phyloP scores from a whole-genome alignment of 148 eudicot genomes.

The Vaccinium vitisidaea region DNA sequence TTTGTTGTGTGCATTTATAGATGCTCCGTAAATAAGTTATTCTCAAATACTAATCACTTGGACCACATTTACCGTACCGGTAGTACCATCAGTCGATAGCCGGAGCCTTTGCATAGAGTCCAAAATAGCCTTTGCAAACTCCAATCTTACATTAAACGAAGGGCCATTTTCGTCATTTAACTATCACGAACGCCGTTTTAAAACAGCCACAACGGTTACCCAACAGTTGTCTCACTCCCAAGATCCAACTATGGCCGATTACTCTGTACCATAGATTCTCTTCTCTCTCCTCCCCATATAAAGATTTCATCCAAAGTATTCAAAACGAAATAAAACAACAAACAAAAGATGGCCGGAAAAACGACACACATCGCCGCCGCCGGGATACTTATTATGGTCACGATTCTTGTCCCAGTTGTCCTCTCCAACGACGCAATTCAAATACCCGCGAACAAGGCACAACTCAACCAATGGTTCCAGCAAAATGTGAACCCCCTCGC shows the following conservation, averaged over 20 bases:
- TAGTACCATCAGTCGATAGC: too few relatives aligned
- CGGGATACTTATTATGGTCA: not conserved
- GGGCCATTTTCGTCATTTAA: not conserved
- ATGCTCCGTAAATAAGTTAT: too few relatives aligned
- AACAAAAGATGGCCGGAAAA: slow-evolving; percentile 11
- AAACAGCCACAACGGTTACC: not conserved
- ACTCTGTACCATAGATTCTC: not conserved
- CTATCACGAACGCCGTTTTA: not conserved
- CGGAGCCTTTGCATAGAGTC: too few relatives aligned
- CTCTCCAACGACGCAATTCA: slow-evolving; percentile 10
- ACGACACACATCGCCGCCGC: not conserved
- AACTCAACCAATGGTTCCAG: slow-evolving; percentile 44
- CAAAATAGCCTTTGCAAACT: too few relatives aligned
- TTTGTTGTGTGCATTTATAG: too few relatives aligned
- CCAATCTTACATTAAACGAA: not conserved
- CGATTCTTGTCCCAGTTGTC: slow-evolving; percentile 13
- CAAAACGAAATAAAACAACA: not conserved
- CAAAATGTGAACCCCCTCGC: slow-evolving; percentile 14
- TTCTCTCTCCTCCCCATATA: not conserved
- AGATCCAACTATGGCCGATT: not conserved
- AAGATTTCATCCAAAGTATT: not conserved
- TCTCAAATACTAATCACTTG: too few relatives aligned
- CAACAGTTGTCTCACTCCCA: not conserved
- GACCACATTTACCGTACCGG: too few relatives aligned
- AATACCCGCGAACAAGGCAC: slow-evolving; percentile 30